Conservation (phyloP, 805 yeast genomes). For the Sugiyamaella americana region DNA sequence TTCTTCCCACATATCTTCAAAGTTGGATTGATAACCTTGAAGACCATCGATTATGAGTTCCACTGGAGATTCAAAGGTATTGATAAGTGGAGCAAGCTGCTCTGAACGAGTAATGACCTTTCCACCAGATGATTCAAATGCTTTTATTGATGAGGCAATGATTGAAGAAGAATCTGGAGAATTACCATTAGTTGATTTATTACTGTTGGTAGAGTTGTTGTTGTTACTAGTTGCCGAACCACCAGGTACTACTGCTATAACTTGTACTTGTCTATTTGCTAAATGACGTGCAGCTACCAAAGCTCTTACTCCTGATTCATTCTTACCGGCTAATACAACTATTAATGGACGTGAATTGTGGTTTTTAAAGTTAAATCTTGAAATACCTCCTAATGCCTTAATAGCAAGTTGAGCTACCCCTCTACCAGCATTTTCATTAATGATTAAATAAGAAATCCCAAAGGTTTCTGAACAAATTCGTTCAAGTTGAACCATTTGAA, state of each 20-base stretch:
- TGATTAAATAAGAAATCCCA: conserved; percentile 39
- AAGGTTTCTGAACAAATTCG: conserved; percentile 50
- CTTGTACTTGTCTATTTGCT: conserved; percentile 65
- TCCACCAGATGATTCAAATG: conserved; percentile 62
- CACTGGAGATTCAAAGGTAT: conserved; percentile 58
- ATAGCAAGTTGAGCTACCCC: conserved; percentile 57
- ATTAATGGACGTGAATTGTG: conserved; percentile 78
- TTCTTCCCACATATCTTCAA: conserved; percentile 49
- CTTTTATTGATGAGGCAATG: conserved; percentile 39
- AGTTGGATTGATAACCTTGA: conserved; percentile 72
- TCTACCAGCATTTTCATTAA: conserved; percentile 64
- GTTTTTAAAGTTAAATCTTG: conserved; percentile 57
- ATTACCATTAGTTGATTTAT: conserved; percentile 10
- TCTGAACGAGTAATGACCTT: conserved; percentile 39
- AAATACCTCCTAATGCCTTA: conserved; percentile 60
- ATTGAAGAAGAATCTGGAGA: conserved; percentile 15
- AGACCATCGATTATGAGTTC: conserved; percentile 78
- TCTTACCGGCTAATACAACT: conserved; percentile 56
- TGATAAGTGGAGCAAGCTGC: conserved; percentile 30
- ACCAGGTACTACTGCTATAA: conserved; percentile 41
- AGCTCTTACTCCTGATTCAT: conserved; percentile 67
- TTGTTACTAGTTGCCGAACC: background rate
- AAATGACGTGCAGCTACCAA: conserved; percentile 75
- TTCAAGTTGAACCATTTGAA: conserved; percentile 74
- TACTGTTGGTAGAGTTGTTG: conserved; percentile 33